Conservation (phyloP, 768 basidiomycete species). For the Royoungia palumana region DNA sequence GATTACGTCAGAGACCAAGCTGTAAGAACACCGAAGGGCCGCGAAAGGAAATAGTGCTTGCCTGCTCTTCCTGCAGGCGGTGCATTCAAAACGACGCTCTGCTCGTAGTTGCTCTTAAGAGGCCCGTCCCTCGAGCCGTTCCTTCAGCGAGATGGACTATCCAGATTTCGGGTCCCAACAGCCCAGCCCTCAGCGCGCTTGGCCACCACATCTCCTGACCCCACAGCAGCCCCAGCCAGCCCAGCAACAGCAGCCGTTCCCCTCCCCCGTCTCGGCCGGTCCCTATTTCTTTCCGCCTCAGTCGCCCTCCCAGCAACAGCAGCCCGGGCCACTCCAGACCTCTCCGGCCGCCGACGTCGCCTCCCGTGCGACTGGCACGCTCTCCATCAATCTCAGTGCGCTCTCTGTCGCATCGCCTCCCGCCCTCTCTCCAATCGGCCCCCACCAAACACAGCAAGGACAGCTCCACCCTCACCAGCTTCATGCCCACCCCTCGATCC, state of each 20-base stretch:
- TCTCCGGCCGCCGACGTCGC: slow-evolving; percentile 10
- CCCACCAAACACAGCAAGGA: slow-evolving; percentile 39
- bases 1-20: slow-evolving; percentile 21
- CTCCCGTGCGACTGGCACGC: slow-evolving; percentile 31
- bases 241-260: slow-evolving; percentile 17
- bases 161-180: slow-evolving; percentile 33
- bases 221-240: slow-evolving; percentile 2
- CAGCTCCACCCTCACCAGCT: slow-evolving; percentile 57
- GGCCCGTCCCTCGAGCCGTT: background rate
- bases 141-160: slow-evolving; percentile 22
- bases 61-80: slow-evolving; percentile 4
- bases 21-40: slow-evolving; percentile 2
- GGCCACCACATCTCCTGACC: slow-evolving; percentile 20
- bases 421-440: slow-evolving; percentile 60
- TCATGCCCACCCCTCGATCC: slow-evolving; percentile 49
- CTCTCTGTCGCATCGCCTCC: slow-evolving; percentile 66
- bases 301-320: slow-evolving; percentile 13
- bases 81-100: slow-evolving; percentile 9
- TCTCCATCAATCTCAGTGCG: slow-evolving; percentile 67
- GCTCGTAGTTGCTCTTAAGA: slow-evolving; percentile 14
- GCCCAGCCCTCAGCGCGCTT: slow-evolving; percentile 30
- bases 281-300: slow-evolving; percentile 24
- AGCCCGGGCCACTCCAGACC: slow-evolving; percentile 8
- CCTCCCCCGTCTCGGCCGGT: slow-evolving; percentile 25
- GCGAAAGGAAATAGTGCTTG: slow-evolving; percentile 2